Conservation (phyloP, 2,329 filamentous ascomycete species). For the Neofusicoccum kwambonambiense region DNA sequence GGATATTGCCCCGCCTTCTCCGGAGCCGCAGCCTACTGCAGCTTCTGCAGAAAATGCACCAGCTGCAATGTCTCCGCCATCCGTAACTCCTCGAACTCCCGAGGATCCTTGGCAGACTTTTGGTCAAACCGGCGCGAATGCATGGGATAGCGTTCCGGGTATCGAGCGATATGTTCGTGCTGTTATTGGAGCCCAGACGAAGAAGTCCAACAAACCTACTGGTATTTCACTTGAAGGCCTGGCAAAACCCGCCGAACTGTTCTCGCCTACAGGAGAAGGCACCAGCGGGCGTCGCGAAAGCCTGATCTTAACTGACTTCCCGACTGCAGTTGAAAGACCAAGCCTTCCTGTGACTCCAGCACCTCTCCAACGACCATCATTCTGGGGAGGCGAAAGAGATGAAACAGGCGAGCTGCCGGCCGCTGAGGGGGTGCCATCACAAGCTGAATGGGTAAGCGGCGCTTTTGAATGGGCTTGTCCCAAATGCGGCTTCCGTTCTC, state of each 20-base stretch:
- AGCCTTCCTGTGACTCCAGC: slow-evolving; percentile 90
- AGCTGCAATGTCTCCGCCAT: slow-evolving; percentile 19
- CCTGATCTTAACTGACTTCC: slow-evolving; percentile 82
- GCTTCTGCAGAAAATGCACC: slow-evolving; percentile 13
- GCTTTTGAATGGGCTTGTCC: slow-evolving; percentile 80
- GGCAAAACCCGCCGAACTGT: slow-evolving; percentile 29
- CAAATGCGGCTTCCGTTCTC: slow-evolving; percentile 34
- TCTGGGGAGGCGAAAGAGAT: slow-evolving; percentile 64
- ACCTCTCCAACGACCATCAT: slow-evolving; percentile 67
- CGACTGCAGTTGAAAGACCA: slow-evolving; percentile 75
- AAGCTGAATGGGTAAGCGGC: slow-evolving; percentile 79
- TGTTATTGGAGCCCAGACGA: slow-evolving; percentile 61
- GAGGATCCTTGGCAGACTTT: slow-evolving; percentile 71
- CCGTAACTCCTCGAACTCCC: slow-evolving; percentile 28
- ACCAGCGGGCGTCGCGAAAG: slow-evolving; percentile 48
- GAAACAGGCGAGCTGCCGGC: slow-evolving; percentile 62
- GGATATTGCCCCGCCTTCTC: slow-evolving; percentile 41
- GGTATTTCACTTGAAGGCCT: slow-evolving; percentile 30
- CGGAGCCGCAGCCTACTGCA: slow-evolving; percentile 28
- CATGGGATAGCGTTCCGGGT: slow-evolving; percentile 88
- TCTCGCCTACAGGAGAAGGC: slow-evolving; percentile 33
- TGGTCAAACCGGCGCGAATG: slow-evolving; percentile 66
- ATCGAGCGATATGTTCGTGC: slow-evolving; percentile 85
- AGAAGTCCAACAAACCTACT: slow-evolving; percentile 45
- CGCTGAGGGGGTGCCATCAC: slow-evolving; percentile 80